These are phyloP conservation scores for Noccaea bulbosa DNA, from an alignment of 345 rosid genomes.

Conservation along the genomic window DNA sequence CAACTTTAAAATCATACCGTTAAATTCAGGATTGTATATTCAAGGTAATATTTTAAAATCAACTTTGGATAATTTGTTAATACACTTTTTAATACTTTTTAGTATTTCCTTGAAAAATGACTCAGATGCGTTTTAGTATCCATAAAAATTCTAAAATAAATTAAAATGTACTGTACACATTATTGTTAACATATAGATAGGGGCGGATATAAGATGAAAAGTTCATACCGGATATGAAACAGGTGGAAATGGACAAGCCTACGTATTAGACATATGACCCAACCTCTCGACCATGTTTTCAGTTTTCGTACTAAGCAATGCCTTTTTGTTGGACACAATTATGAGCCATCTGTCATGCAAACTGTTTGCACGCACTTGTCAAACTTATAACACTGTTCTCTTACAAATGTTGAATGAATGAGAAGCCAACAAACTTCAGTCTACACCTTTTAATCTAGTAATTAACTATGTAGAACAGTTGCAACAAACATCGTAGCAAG, in stretches of 20 bases:
- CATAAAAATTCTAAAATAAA: no score
- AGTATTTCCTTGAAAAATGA: no score
- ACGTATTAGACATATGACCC: neutral
- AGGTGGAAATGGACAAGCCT: neutral
- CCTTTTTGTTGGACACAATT: neutral
- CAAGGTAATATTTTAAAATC: no score
- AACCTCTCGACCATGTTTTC: conserved; percentile 8
- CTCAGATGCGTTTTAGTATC: no score
- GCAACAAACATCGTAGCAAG: neutral
- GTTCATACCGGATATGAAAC: no score
- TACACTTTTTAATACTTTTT: no score
- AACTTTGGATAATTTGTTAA: no score
- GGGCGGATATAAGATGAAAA: no score
- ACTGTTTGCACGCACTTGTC: neutral
- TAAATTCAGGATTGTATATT: no score
- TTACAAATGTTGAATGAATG: neutral
- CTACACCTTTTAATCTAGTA: conserved; percentile 10
- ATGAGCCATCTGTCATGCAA: conserved; percentile 4
- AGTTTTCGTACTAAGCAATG: neutral
- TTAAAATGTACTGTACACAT: no score
- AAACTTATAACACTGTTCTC: neutral
- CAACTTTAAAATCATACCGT: no score
- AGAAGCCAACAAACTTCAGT: neutral
- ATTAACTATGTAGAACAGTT: neutral
- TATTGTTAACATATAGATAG: no score